Base-by-base conservation (phyloP, 2,329 filamentous ascomycete species). In the Metarhizium humberi region DNA sequence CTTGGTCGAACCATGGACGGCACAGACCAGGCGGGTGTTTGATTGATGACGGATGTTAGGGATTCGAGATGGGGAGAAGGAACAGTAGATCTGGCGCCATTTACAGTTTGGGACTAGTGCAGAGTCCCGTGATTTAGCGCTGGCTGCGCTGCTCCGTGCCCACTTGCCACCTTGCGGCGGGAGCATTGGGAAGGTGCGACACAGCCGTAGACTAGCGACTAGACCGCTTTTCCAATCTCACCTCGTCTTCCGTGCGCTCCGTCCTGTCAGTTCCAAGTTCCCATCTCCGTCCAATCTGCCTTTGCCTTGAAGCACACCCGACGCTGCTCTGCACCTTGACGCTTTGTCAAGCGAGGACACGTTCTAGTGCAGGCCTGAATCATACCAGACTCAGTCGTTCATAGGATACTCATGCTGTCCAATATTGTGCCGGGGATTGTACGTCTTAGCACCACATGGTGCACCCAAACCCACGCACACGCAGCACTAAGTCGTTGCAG, bases 51-150 rank as follows among this genome's bases (percentile, higher is more conserved):
- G 38, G 50, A 52, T 49, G 29, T 32, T 8, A 51, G 40, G 53
- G 40, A 47, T 40, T 11, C 38, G 14, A 4, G 32, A 7, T 34
- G 32, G 32, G 25, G 25, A 25, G 25, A 7, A 34, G 32, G 10
- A 34, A 11, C 20, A 54, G 34, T 16, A 36, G 53, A 55, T 51
- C 53, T 55, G 49, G 49, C 30, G 49, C 30, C 30, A 20, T 30
- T 3, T 7, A 29, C 30, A 14, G 14, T 38, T n/a, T 4, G 1
- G 53, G 53, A 48, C 49, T 51, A 55, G 49, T 32, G 30, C 42
- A 16, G 2, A 51, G 53, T 55, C 53, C 48, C 53, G 48, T 55
- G 53, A 55, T 55, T 51, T 46, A 18, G 48, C 18, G 25, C 45
- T 48, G 38, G 38, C 38, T 40, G 38, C 38, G 13, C 5, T 40